These are phyloP conservation scores for Tolypocladium guangdongense DNA, from an alignment of 2,329 filamentous ascomycete genomes.

Conservation along the genomic window DNA sequence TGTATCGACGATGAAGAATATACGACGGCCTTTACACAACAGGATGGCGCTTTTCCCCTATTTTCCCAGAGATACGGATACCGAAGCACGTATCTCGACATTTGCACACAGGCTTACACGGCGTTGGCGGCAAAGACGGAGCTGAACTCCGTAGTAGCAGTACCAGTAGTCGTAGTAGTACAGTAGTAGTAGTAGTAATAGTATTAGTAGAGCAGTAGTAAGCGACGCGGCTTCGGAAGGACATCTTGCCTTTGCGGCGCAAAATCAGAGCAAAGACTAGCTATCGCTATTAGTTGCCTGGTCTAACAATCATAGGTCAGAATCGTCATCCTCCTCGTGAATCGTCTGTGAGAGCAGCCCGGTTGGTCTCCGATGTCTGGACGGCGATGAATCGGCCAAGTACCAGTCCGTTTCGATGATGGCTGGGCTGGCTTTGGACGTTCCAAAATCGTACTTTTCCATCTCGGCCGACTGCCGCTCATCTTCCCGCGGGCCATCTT, in stretches of 20 bases:
- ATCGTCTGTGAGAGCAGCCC: slow-evolving; percentile 56
- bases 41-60: not conserved
- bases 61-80: not conserved
- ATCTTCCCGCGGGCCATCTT: slow-evolving; percentile 12
- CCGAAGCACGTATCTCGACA: not conserved
- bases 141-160: too few species aligned
- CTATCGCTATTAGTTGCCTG: not conserved
- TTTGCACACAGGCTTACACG: not conserved
- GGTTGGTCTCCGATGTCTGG: slow-evolving; percentile 28
- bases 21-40: not conserved
- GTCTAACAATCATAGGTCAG: slow-evolving; percentile 20
- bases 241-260: slow-evolving; percentile 3
- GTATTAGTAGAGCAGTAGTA: not conserved
- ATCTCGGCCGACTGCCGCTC: slow-evolving; percentile 4
- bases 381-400: slow-evolving; percentile 23
- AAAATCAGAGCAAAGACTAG: not conserved
- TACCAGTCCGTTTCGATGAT: slow-evolving; percentile 27
- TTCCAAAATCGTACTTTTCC: not conserved
- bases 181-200: not conserved
- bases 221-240: not conserved
- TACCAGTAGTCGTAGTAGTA: too few species aligned
- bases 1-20: slow-evolving; percentile 35
- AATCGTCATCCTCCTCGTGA: slow-evolving; percentile 63
- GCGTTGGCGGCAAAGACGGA: not conserved
- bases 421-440: slow-evolving; percentile 6